Evolutionary conservation across 2,329 filamentous ascomycete species (phyloP).

Genomic region (Decorospora gaudefroyi): DNA sequence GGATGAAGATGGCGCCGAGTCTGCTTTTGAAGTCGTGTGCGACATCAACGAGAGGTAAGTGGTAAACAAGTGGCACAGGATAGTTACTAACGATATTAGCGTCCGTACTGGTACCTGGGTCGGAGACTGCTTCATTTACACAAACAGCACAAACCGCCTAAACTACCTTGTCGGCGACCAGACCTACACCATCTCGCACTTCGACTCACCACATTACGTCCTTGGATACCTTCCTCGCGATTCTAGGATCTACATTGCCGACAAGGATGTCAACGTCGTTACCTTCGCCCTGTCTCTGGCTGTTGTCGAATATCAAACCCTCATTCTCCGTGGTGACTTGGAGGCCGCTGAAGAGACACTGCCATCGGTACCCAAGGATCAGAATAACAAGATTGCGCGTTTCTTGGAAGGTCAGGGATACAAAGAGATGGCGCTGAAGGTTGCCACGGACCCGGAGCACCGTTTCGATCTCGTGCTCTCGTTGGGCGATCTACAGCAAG

Average conservation of each 20-base stretch:
- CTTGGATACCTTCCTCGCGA: slow-evolving; percentile 94
- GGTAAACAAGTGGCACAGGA: slow-evolving; percentile 18
- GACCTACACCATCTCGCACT: slow-evolving; percentile 96
- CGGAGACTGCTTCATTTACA: slow-evolving; percentile 98
- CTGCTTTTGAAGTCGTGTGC: slow-evolving; percentile 93
- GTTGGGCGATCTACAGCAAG: slow-evolving; percentile 81
- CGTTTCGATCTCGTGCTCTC: slow-evolving; percentile 90
- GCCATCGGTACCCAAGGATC: slow-evolving; percentile 80
- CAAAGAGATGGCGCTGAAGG: slow-evolving; percentile 92
- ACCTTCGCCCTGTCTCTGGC: slow-evolving; percentile 89
- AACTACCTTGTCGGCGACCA: slow-evolving; percentile 98
- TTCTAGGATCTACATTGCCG: slow-evolving; percentile 90
- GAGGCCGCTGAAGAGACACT: slow-evolving; percentile 87
- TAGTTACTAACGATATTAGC: slow-evolving; percentile 49
- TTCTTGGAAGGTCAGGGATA: slow-evolving; percentile 97
- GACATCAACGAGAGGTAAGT: slow-evolving; percentile 85
- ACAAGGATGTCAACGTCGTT: slow-evolving; percentile 92
- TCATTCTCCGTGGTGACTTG: slow-evolving; percentile 91
- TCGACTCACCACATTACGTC: slow-evolving; percentile 92
- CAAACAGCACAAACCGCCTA: slow-evolving; percentile 91
- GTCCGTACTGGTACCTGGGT: slow-evolving; percentile 97
- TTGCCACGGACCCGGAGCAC: slow-evolving; percentile 93
- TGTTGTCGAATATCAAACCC: slow-evolving; percentile 94
- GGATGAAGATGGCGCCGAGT: slow-evolving; percentile 90
- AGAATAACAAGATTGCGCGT: slow-evolving; percentile 96